Evolutionary conservation across 2,329 filamentous ascomycete genomes (phyloP).

Genomic region (Alternaria panax): DNA sequence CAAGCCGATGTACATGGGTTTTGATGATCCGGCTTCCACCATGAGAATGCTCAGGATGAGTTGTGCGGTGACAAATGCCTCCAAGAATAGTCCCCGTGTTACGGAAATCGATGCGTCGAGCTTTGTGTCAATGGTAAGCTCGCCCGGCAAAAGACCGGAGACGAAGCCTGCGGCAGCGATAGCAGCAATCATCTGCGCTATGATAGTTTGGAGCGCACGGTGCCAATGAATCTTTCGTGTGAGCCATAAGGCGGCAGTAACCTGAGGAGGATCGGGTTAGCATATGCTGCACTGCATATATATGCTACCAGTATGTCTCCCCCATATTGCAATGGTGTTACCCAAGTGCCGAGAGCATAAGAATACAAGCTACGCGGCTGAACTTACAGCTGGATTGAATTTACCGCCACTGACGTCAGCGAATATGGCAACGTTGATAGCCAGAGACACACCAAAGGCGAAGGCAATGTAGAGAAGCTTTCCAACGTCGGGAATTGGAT

Average conservation of each 20-base stretch:
- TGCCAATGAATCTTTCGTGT: conserved; percentile 32
- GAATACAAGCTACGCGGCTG: conserved; percentile 6
- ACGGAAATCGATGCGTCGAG: conserved; percentile 34
- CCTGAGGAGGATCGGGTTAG: conserved; percentile 21
- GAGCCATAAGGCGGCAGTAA: conserved; percentile 34
- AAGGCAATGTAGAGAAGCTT: conserved; percentile 50
- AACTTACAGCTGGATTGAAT: conserved; percentile 36
- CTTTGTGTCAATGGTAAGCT: conserved; percentile 32
- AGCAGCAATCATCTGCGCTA: conserved; percentile 39
- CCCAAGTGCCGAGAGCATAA: conserved; percentile 31
- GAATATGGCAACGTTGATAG: conserved; percentile 49
- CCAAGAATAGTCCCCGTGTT: conserved; percentile 36
- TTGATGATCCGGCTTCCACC: conserved; percentile 67
- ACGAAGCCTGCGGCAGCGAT: conserved; percentile 44
- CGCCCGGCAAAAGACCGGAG: conserved; percentile 39
- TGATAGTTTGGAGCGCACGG: conserved; percentile 33
- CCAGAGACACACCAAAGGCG: conserved; percentile 43
- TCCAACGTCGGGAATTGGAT: conserved; percentile 22
- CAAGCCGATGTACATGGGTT: conserved; percentile 75
- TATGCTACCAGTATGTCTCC: background rate
- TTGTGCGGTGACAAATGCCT: conserved; percentile 45
- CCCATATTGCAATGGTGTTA: background rate
- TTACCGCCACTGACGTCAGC: conserved; percentile 46
- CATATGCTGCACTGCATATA: background rate
- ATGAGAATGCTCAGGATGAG: conserved; percentile 56